Base-by-base conservation (phyloP, 257 asterid genomes). In the Thymus mandschuricus region DNA sequence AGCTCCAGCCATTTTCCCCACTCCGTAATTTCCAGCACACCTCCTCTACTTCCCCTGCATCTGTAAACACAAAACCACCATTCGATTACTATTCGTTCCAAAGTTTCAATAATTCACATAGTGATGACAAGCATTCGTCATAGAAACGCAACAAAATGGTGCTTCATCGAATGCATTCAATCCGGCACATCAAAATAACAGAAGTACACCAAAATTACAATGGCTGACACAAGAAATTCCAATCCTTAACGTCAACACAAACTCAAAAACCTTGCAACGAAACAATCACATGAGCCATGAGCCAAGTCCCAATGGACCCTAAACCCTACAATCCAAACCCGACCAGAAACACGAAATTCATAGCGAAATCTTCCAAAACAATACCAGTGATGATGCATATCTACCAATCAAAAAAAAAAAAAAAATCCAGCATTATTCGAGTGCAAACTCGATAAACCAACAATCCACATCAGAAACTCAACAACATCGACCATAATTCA, bases 1-100 rank as follows among this genome's bases (percentile, higher is more conserved):
- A 0, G 88, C 90, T 77, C 85, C 86, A 55, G 91, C 90, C 96
- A 87, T 90, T 80, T 70, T 60, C 81, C 76, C 76, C 80, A 73
- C 81, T 52, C 89, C 71, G 74, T 75, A 86, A 87, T 84, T 81
- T 72, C 80, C 87, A 68, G 83, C 76, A 78, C 80, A 76, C 78
- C 79, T 21, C 76, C 70, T 76, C 83, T 61, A 75, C 84, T 75
- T 75, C 85, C 78, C 78, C 92, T 86, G 80, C 72, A 75, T 43
- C 80, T 76, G 13, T 38, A 46, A 30, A 57, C 59, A 13, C 33
- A 21, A 60, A 21, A 48, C 69, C 69, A 41, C 9, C 7, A 35
- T 30, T 61, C 21, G 4, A 61, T 30, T 45, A 34, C 54, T 10
- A 10, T n/a, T 21, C 8, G 2, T 21, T 48, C 9, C 10, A 40